Base-by-base conservation (phyloP, 306 rosid genomes). In the apple (Malus domestica) region DNA sequence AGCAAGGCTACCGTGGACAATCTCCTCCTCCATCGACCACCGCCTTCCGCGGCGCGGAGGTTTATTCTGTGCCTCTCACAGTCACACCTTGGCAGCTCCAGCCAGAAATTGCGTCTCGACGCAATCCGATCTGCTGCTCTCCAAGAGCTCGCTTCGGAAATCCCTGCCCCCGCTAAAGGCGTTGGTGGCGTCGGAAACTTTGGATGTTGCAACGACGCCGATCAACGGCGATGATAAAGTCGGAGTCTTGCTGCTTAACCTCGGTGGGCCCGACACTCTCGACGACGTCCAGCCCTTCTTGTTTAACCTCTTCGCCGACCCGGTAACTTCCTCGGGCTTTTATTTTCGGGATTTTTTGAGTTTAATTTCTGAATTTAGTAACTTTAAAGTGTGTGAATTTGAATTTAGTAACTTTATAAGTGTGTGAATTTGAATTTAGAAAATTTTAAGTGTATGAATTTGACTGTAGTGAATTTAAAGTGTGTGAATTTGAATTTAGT, bases 281-380 rank as follows among this genome's bases (percentile, higher is more conserved):
- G 97, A 93, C 45, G 98, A 93, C 69, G 98, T 93, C 88, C 97
- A 93, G 71, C 98, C 98, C 44, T 93, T 93, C 83, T 81, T 93
- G 84, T 93, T 93, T 76, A 93, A 93, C 82, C 98, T 93, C 74
- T 93, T 93, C 71, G 97, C 97, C n/a, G 98, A 93, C 70, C 98
- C 98, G 76, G 98, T 93, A 91, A 86, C 7, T 74, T 61, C 40
- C 52, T 38, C 57, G 3, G 16, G 10, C 35, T 58, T n/a, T 22
- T 12, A 2, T 19, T 6, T 16, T 38, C 67, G 22, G 23, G 20
- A 32, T 57, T 22, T 35, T 33, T 44, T 55, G 2, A n/a, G 2
- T 51, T 51, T 14, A 51, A 51, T 51, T 51, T 51, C 42, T 38
- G 3, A 52, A 52, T 52, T 52, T 52, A 35, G 54, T 35, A 2